Base-by-base conservation (phyloP, 2,329 filamentous ascomycete genomes). In the Diplocarpon mali region DNA sequence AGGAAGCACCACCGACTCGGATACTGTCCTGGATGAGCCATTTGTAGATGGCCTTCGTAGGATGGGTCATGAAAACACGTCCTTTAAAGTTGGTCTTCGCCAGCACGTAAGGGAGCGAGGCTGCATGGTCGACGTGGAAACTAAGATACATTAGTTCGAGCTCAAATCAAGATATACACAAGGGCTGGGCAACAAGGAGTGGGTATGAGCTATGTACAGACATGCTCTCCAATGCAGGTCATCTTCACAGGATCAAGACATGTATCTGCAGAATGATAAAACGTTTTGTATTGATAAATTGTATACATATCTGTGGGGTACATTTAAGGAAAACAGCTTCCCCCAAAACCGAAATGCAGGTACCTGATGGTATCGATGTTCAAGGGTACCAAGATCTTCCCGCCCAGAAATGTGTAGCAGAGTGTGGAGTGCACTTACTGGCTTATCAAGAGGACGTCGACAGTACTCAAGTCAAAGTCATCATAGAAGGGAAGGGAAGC, bases 31-130 rank as follows among this genome's bases (percentile, higher is more conserved):
- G 88, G 51, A 96, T 95, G 41, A 96, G 78, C 90, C 92, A 96
- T 68, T 96, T 96, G 75, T 98, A 98, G 63, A 98, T 98, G 57
- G 92, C 92, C 65, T 98, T 96, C 38, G 92, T 98, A 1, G 92
- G 88, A 69, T 98, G 92, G 41, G 92, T 98, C 90, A 96, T 98
- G 69, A 95, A 96, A 49, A 96, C 90, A 16, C 89, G 80, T 39
- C 92, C 92, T 53, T 85, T 83, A 70, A 98, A 98, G 65, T 95
- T 95, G 31, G 92, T 96, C 69, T 98, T 98, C 53, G 90, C 85
- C 53, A 98, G 76, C 48, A 98, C 92, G 63, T 96, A 98, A 36
- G 92, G 92, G 38, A 98, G 71, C n/a, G 90, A 95, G 13, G 90
- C 90, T n/a, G 92, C 92, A 69, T 98, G 92, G 62, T 98, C 92